These are phyloP conservation scores for Chalciporus sp. DNA, from an alignment of 1,284 basidiomycete species.

Conservation along the genomic window DNA sequence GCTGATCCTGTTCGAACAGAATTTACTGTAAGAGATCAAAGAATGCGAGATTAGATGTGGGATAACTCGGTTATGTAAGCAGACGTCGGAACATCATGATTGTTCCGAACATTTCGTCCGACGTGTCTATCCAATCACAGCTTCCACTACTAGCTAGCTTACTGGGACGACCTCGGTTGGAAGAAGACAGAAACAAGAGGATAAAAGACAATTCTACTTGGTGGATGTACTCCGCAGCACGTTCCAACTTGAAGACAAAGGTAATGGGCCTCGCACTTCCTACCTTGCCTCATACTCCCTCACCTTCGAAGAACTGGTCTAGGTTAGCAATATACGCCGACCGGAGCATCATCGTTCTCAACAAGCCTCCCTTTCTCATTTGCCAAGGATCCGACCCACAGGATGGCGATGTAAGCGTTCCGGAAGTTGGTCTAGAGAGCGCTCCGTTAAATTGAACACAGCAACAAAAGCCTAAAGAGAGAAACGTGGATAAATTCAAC, in stretches of 20 bases:
- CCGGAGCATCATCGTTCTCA: slow-evolving; percentile 54
- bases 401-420: slow-evolving; percentile 19
- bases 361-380: slow-evolving; percentile 63
- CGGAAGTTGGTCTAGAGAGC: slow-evolving; percentile 6
- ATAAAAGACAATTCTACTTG: neutral
- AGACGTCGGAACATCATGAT: neutral
- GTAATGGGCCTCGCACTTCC: slow-evolving; percentile 9
- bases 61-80: neutral
- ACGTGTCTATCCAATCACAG: neutral
- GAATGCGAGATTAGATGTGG: neutral
- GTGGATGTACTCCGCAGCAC: slow-evolving; percentile 22
- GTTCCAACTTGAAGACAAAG: slow-evolving; percentile 16
- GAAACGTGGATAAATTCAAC: slow-evolving; percentile 34
- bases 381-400: slow-evolving; percentile 46
- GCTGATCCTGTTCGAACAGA: neutral
- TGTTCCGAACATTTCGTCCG: neutral
- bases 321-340: slow-evolving; percentile 52
- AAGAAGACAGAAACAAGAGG: neutral
- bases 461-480: slow-evolving; percentile 25
- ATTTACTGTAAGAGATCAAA: neutral
- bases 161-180: too few species aligned
- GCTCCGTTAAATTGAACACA: slow-evolving; percentile 11
- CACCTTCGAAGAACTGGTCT: slow-evolving; percentile 33
- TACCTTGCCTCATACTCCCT: neutral
- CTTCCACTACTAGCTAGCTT: too few species aligned